Percentiles rank a stretch among this genome's conserved stretches.
Conservation (phyloP, 371 early-diverging fungal genomes). For the Apophysomyces elegans region DNA sequence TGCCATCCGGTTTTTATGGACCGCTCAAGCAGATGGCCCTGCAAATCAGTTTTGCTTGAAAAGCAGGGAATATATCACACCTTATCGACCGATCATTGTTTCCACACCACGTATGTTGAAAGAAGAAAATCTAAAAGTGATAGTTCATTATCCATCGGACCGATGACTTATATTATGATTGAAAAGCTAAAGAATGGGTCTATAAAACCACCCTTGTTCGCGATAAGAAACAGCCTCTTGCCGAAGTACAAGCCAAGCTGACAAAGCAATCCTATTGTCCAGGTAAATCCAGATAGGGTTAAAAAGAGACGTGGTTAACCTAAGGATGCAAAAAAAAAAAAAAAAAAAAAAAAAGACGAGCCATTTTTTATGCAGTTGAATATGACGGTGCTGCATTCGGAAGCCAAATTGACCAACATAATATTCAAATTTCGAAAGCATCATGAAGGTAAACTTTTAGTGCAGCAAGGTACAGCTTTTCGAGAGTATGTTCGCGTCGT, state of each 20-base stretch:
- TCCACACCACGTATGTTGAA: conserved; percentile 36
- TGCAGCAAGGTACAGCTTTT: conserved; percentile 51
- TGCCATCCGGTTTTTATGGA: conserved; percentile 56
- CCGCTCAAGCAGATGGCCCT: conserved; percentile 60
- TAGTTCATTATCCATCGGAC: neutral
- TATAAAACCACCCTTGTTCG: conserved; percentile 37
- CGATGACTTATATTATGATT: too few species aligned
- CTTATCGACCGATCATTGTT: conserved; percentile 52
- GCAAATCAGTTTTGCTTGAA: conserved; percentile 48
- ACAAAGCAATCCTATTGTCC: conserved; percentile 50
- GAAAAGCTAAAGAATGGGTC: conserved; percentile 31
- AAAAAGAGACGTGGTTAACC: neutral
- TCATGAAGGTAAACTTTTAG: conserved; percentile 51
- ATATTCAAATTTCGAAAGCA: conserved; percentile 48
- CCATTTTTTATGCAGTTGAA: conserved; percentile 47
- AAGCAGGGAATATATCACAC: conserved; percentile 54
- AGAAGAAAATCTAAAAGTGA: neutral
- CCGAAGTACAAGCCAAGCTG: conserved; percentile 39
- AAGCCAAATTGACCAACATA: conserved; percentile 33
- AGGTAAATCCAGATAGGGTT: conserved; percentile 28
- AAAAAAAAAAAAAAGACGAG: conserved; percentile 41
- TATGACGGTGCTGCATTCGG: conserved; percentile 29
- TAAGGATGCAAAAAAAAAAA: neutral
- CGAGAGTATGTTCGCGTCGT: conserved; percentile 38
- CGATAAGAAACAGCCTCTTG: conserved; percentile 38